These are phyloP conservation scores for Boletus tomentosulus DNA, from an alignment of 768 basidiomycete genomes.

Conservation along the genomic window DNA sequence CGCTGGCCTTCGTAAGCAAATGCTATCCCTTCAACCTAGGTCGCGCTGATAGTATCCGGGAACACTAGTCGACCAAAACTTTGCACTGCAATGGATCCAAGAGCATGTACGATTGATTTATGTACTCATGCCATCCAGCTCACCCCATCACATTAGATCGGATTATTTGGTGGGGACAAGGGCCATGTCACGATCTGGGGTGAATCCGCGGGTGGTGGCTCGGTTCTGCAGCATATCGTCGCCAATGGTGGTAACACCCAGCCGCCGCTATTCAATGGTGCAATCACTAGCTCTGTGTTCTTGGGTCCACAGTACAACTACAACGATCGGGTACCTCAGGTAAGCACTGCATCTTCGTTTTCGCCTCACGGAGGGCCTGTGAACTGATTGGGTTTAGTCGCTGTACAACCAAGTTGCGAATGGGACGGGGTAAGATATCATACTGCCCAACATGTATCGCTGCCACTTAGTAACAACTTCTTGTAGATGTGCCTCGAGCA, in stretches of 20 bases:
- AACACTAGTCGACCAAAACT: constrained; percentile 32
- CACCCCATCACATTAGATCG: constrained; percentile 20
- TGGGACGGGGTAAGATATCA: constrained; percentile 10
- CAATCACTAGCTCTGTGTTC: constrained; percentile 31
- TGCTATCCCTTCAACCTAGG: neutral
- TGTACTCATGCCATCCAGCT: neutral
- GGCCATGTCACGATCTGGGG: constrained; percentile 35
- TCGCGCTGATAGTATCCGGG: neutral
- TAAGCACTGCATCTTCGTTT: neutral
- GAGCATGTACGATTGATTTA: constrained; percentile 20
- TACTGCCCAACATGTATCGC: neutral
- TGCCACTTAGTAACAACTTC: constrained; percentile 1
- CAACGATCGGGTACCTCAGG: constrained; percentile 30
- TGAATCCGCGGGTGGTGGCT: constrained; percentile 33
- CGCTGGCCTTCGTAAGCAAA: constrained; percentile 31
- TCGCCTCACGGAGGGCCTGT: neutral
- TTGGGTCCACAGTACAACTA: constrained; percentile 33
- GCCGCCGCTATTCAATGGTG: constrained; percentile 31
- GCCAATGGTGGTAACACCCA: constrained; percentile 32
- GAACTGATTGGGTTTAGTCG: constrained; percentile 7
- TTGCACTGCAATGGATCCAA: constrained; percentile 36
- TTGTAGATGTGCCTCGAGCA: constrained; percentile 30
- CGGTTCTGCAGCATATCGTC: constrained; percentile 33
- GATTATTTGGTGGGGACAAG: constrained; percentile 34
- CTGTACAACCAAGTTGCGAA: constrained; percentile 14